Conservation (phyloP, 768 basidiomycete genomes). For the Collybiopsis confluens region DNA sequence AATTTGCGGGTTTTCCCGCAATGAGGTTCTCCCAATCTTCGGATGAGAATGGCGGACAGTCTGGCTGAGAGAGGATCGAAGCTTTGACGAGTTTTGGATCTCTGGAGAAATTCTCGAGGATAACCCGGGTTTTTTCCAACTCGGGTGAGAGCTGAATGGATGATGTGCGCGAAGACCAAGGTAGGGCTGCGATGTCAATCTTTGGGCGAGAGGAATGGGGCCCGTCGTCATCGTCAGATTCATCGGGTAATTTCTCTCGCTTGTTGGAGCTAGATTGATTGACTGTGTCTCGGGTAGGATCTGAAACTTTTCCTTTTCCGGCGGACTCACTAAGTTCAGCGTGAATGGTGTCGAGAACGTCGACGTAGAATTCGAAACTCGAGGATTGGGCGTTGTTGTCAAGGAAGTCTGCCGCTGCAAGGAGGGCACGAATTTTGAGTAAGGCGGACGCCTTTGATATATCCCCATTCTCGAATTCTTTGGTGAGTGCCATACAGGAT, state of each 20-base stretch:
- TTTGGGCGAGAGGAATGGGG: neutral
- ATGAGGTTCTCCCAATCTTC: constrained; percentile 3
- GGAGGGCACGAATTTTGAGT: neutral
- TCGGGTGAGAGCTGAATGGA: neutral
- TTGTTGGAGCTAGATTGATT: neutral
- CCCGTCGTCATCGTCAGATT: too few species aligned
- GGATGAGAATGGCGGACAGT: constrained; percentile 1
- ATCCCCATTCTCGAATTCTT: too few species aligned
- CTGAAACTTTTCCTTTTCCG: neutral
- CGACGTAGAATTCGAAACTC: neutral
- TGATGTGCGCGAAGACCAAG: neutral
- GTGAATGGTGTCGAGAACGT: neutral
- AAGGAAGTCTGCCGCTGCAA: neutral
- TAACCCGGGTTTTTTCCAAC: neutral
- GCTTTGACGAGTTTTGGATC: neutral
- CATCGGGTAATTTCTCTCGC: neutral
- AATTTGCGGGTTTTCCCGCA: neutral
- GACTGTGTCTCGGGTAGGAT: too few species aligned
- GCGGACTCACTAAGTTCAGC: neutral
- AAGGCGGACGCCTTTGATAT: too few species aligned
- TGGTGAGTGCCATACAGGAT: neutral
- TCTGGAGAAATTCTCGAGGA: neutral
- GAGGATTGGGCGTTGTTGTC: neutral
- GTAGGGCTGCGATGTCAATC: neutral
- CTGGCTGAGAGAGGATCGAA: neutral